Percentiles rank a stretch among this genome's conserved stretches.
phyloP scores from a whole-genome alignment of 805 yeast species.

The Hanseniaspora pseudoguilliermondii region DNA sequence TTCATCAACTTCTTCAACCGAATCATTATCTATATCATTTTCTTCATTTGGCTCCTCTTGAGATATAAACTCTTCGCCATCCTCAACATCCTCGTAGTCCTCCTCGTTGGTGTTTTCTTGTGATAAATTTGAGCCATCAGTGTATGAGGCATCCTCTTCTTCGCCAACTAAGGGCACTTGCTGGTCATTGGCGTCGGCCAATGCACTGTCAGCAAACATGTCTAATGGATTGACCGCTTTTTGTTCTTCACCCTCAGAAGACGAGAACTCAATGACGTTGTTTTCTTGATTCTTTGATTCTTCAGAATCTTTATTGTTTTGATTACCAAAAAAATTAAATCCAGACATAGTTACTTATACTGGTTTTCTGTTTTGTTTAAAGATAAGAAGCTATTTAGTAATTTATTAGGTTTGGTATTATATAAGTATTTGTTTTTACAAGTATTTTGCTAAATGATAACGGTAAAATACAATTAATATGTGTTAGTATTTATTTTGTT shows the following conservation, averaged over 20 bases:
- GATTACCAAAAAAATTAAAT: not conserved
- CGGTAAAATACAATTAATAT: too few relatives aligned
- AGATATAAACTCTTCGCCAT: not conserved
- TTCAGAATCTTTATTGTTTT: conserved; percentile 2
- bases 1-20: not conserved
- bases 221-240: not conserved
- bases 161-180: not conserved
- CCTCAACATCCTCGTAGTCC: conserved; percentile 12
- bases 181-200: not conserved
- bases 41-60: not conserved
- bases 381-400: not conserved
- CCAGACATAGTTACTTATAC: not conserved
- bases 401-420: not conserved
- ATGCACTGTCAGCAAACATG: not conserved
- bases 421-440: too few relatives aligned
- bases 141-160: conserved; percentile 11
- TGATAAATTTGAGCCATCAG: conserved; percentile 21
- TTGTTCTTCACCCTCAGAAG: not conserved
- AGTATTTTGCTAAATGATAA: too few relatives aligned
- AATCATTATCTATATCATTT: not conserved
- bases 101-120: conserved; percentile 23
- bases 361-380: not conserved
- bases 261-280: not conserved
- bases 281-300: not conserved
- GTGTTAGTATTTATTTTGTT: too few relatives aligned